These are phyloP conservation scores for Rhizopogon vulgaris DNA, from an alignment of 768 basidiomycete genomes.

Conservation along the genomic window DNA sequence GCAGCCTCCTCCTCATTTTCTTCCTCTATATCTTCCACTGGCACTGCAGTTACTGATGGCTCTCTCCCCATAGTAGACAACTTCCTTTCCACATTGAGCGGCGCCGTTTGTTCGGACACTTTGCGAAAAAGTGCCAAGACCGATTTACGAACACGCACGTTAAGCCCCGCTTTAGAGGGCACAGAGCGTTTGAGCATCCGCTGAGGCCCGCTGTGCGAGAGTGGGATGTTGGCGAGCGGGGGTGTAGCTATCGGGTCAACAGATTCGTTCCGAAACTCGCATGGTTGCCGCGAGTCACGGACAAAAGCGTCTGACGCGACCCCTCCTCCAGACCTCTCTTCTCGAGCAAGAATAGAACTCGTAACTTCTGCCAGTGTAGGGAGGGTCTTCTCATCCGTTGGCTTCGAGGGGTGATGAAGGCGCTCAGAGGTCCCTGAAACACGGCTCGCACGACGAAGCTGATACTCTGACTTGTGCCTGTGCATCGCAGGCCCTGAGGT, in stretches of 20 bases:
- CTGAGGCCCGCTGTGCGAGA: conserved; percentile 1
- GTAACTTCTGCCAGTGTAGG: conserved; percentile 18
- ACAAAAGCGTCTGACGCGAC: not conserved
- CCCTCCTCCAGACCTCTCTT: conserved; percentile 3
- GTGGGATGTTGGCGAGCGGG: conserved; percentile 9
- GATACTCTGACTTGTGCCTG: conserved; percentile 8
- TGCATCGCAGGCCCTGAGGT: conserved; percentile 1
- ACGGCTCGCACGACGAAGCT: conserved; percentile 2
- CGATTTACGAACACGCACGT: conserved; percentile 1
- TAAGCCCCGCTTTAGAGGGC: conserved; percentile 2
- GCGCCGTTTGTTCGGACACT: not conserved
- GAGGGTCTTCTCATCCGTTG: not conserved
- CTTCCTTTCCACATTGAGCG: not conserved
- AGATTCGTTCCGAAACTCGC: conserved; percentile 1
- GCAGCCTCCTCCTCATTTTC: not conserved
- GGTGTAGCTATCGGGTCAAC: not conserved
- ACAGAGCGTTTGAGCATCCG: conserved; percentile 10
- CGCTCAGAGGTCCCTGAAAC: not conserved
- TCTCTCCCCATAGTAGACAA: not conserved
- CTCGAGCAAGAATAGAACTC: conserved; percentile 2
- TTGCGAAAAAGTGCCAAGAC: conserved; percentile 6
- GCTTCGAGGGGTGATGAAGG: not conserved
- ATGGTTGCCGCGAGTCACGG: not conserved
- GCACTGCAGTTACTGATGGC: not conserved
- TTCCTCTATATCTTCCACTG: not conserved